Evolutionary conservation across 139 green algal genomes (phyloP).

Genomic region (Astrephomene gubernaculifera): DNA sequence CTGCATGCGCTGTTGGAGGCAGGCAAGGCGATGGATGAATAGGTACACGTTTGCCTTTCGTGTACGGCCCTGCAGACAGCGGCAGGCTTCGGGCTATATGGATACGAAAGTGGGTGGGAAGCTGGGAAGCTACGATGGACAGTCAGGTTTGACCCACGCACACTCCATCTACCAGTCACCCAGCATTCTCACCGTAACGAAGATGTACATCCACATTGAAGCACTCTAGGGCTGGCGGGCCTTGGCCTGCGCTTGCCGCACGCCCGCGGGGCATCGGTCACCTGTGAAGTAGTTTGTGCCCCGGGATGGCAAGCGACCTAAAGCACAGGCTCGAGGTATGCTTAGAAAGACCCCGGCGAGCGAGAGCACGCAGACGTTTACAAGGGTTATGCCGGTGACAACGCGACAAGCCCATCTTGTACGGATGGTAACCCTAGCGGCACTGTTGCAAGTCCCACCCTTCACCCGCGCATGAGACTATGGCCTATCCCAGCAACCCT

Average conservation of each 20-base stretch:
- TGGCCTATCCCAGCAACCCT: neutral
- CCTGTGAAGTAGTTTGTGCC: neutral
- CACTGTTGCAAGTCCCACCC: neutral
- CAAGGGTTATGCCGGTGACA: neutral
- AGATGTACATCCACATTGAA: too few species aligned
- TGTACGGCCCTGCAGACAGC: neutral
- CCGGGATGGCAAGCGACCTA: conserved; percentile 11
- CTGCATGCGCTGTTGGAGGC: too few species aligned
- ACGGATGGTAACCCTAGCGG: neutral
- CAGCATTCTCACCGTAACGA: neutral
- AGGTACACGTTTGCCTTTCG: neutral
- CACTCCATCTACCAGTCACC: neutral
- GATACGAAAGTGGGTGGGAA: neutral
- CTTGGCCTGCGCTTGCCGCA: neutral
- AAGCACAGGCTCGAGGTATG: conserved; percentile 15
- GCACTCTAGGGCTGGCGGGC: neutral
- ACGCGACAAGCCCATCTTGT: neutral
- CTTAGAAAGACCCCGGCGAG: neutral
- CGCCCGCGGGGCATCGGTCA: neutral
- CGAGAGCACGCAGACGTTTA: neutral
- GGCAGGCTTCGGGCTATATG: neutral
- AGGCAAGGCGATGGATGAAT: neutral
- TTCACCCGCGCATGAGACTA: neutral
- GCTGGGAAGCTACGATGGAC: neutral
- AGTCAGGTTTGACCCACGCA: neutral